Conservation (phyloP, 2,329 filamentous ascomycete species). For the Cladosporium sphaerospermum region DNA sequence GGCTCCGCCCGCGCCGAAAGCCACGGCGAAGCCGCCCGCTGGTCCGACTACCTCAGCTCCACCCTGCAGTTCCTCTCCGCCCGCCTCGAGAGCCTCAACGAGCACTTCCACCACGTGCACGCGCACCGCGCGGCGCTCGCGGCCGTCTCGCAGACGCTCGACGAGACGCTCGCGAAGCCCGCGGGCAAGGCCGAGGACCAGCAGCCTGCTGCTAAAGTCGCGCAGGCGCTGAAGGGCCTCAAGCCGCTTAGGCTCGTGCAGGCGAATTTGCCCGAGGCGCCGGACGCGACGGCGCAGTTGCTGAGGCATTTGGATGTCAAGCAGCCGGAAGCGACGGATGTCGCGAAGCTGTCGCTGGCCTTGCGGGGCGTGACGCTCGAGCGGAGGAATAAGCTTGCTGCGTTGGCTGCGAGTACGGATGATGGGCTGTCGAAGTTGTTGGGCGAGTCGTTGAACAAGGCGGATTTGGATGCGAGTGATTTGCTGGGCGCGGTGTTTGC, state of each 20-base stretch:
- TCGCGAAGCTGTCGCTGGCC: slow-evolving; percentile 16
- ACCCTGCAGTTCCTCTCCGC: slow-evolving; percentile 38
- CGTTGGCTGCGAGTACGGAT: slow-evolving; percentile 31
- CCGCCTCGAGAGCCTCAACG: slow-evolving; percentile 25
- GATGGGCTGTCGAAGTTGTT: slow-evolving; percentile 28
- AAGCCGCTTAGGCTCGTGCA: slow-evolving; percentile 28
- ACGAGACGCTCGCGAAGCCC: slow-evolving; percentile 10
- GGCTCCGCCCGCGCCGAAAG: slow-evolving; percentile 32
- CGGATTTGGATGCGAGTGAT: slow-evolving; percentile 32
- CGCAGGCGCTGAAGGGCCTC: slow-evolving; percentile 17
- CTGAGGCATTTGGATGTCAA: slow-evolving; percentile 26
- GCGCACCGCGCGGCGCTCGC: slow-evolving; percentile 21
- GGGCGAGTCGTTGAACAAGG: slow-evolving; percentile 31
- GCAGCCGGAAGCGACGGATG: slow-evolving; percentile 14
- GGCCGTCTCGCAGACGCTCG: slow-evolving; percentile 20
- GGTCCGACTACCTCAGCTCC: slow-evolving; percentile 38
- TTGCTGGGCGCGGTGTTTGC: slow-evolving; percentile 34
- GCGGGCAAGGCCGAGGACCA: not conserved
- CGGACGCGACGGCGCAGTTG: slow-evolving; percentile 25
- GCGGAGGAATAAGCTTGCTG: slow-evolving; percentile 29
- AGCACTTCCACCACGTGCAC: slow-evolving; percentile 24
- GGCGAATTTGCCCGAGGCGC: slow-evolving; percentile 24
- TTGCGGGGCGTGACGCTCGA: slow-evolving; percentile 29
- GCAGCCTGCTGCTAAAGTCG: not conserved
- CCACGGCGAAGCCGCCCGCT: slow-evolving; percentile 32